Evolutionary conservation across 2,329 filamentous ascomycete species (phyloP), one percentile per base, ranked within the genome.

Genomic region (Triangularia setosa): DNA sequence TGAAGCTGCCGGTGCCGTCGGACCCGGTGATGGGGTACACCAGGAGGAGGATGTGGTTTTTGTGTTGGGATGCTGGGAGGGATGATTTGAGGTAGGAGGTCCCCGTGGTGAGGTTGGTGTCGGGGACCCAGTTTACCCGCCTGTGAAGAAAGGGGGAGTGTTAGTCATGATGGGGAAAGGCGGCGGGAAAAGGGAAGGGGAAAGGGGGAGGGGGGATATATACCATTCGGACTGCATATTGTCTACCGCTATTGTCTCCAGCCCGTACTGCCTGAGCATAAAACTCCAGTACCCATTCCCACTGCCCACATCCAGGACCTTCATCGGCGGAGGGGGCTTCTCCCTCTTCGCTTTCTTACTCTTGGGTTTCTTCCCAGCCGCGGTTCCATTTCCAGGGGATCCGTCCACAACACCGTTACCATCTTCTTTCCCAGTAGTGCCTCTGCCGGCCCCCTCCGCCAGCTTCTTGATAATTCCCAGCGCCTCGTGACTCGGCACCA

Each of bases 241-340:
- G 74, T 93, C 90, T 8, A 92, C 82, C 1, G 90, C 80, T 21
- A 80, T 76, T 1, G 87, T 84, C 5, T 77, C 75, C 33, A 85
- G 73, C 21, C 84, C 83, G 70, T 87, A 82, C 24, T 79, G 75
- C 2, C 90, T 83, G 12, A 92, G 83, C 84, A 91, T 86, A 67
- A 86, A 89, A 7, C 85, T 84, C 90, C 90, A 93, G 77, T 92
- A 93, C 11, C 89, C 90, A 72, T 89, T 90, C 1, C 90, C 90
- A 61, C 83, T 87, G 4, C 90, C 2, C 16, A 55, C 21, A 27
- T 55, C 52, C n/a, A 28, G 6, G 4, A 55, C 16, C 23, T 48
- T 48, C 90, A 90, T 60, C 83, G 87, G 3, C 89, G 90, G 44
- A 92, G 76, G 69, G 92, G 89, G 78, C 80, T 48, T 48, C 11